Conservation (phyloP, 2,329 filamentous ascomycete species). For the Plenodomus biglobosus region DNA sequence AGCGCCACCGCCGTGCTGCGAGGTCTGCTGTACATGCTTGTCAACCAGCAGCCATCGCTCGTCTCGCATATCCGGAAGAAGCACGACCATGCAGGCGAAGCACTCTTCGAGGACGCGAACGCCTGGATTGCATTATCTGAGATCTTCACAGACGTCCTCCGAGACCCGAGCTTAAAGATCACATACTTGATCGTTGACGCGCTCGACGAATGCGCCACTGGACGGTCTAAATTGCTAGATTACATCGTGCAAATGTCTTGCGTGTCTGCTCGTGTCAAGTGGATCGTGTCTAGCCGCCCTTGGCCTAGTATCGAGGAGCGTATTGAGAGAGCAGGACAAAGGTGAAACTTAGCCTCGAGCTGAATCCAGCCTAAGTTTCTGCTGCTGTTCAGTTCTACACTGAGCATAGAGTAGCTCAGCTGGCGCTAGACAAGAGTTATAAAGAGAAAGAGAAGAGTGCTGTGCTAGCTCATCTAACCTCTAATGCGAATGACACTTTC, state of each 20-base stretch:
- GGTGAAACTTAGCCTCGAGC: slow-evolving; percentile 32
- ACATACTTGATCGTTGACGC: slow-evolving; percentile 12
- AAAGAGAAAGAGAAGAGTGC: background rate
- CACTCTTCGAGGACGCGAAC: slow-evolving; percentile 47
- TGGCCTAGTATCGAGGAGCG: slow-evolving; percentile 38
- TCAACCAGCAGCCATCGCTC: slow-evolving; percentile 37
- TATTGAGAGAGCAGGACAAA: slow-evolving; percentile 21
- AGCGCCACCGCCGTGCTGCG: slow-evolving; percentile 46
- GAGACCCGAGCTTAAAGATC: slow-evolving; percentile 26
- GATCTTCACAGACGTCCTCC: slow-evolving; percentile 47
- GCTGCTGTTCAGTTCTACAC: slow-evolving; percentile 40
- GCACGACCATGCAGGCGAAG: slow-evolving; percentile 40
- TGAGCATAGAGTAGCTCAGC: slow-evolving; percentile 28
- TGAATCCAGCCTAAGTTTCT: slow-evolving; percentile 39
- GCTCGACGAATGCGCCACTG: slow-evolving; percentile 12
- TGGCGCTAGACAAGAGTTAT: slow-evolving; percentile 3
- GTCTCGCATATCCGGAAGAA: slow-evolving; percentile 38
- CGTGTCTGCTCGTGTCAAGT: slow-evolving; percentile 4
- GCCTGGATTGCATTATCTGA: slow-evolving; percentile 41
- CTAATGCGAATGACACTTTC: slow-evolving; percentile 46
- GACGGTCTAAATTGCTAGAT: slow-evolving; percentile 4
- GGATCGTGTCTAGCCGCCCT: slow-evolving; percentile 48
- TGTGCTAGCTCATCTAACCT: background rate
- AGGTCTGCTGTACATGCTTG: slow-evolving; percentile 49
- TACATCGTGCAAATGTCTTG: slow-evolving; percentile 3